Conservation (phyloP, 805 yeast genomes). For the Torulaspora franciscae region DNA sequence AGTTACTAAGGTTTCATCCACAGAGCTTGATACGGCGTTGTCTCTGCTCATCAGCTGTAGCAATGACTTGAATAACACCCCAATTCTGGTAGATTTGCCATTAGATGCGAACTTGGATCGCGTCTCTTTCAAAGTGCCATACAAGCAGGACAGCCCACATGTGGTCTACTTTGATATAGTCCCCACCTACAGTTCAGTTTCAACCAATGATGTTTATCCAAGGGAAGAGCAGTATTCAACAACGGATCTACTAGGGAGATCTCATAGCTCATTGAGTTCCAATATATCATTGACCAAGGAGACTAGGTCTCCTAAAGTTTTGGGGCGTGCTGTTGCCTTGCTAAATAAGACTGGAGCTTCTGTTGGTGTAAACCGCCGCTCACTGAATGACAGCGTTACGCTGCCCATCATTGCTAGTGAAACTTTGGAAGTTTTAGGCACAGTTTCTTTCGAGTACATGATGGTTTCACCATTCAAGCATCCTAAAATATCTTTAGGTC, state of each 20-base stretch:
- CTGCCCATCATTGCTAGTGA: conserved; percentile 72
- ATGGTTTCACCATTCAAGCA: conserved; percentile 60
- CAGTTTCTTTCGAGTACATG: conserved; percentile 68
- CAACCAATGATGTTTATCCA: conserved; percentile 1
- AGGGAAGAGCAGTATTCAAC: conserved; percentile 1
- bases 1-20: conserved; percentile 65
- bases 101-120: conserved; percentile 72
- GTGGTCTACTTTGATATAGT: conserved; percentile 76
- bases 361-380: conserved; percentile 63
- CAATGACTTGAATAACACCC: conserved; percentile 44
- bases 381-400: conserved; percentile 60
- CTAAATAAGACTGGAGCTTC: conserved; percentile 56
- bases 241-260: conserved; percentile 1
- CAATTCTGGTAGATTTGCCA: conserved; percentile 71
- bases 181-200: conserved; percentile 68
- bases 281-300: conserved; percentile 1
- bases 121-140: conserved; percentile 59
- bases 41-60: conserved; percentile 55
- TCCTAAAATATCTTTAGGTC: conserved; percentile 20
- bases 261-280: conserved; percentile 9
- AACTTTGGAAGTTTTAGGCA: conserved; percentile 71
- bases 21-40: conserved; percentile 84
- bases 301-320: conserved; percentile 37
- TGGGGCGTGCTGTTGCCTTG: conserved; percentile 83
- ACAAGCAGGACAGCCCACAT: conserved; percentile 48